These are phyloP conservation scores for Ophiostoma ulmi DNA, from an alignment of 2,329 filamentous ascomycete genomes.

Conservation along the genomic window DNA sequence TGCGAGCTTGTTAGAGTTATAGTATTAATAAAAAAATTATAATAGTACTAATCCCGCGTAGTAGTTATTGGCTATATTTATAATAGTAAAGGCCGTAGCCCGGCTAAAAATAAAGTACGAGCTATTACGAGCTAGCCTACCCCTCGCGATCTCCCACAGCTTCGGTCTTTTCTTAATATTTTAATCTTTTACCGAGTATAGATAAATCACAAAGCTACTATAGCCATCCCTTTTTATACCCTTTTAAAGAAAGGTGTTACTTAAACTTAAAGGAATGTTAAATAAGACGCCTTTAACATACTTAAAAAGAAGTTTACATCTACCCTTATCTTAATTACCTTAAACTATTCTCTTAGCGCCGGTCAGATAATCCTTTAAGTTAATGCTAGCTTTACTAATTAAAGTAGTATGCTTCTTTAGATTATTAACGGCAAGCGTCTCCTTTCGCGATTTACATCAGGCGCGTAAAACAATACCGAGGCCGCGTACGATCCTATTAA, in stretches of 20 bases:
- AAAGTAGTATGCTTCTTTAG: neutral
- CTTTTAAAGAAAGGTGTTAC: neutral
- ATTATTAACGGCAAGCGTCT: neutral
- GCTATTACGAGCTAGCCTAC: no score
- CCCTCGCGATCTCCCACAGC: no score
- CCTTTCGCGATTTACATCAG: no score
- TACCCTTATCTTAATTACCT: neutral
- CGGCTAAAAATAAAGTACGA: no score
- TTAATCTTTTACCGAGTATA: no score
- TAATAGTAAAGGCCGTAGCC: no score
- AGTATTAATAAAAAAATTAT: neutral
- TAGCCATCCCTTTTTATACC: neutral
- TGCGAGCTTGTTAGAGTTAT: neutral
- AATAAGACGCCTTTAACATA: neutral
- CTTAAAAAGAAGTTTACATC: neutral
- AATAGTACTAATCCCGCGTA: no score
- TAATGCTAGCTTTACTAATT: neutral
- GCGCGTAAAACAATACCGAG: no score
- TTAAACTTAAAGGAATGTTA: neutral
- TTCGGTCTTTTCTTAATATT: no score
- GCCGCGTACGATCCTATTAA: no score
- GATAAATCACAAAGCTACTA: neutral
- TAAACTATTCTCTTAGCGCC: neutral
- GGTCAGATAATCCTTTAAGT: neutral
- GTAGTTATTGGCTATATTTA: no score